phyloP scores from a whole-genome alignment of 192 early-diverging fungal genomes.

The Phycomyces blakesleeanus region DNA sequence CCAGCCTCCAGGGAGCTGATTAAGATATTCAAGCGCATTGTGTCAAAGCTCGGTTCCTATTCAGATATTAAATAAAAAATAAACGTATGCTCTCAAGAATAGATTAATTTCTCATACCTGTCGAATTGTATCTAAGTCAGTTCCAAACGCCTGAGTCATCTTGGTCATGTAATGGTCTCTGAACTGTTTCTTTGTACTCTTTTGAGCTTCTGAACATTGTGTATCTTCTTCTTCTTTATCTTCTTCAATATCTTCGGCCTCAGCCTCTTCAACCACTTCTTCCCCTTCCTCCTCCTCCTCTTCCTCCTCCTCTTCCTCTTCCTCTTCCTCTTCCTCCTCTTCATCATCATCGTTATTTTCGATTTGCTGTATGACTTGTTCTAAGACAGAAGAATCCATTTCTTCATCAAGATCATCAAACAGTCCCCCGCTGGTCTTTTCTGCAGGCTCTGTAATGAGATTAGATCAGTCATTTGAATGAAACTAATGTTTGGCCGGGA shows the following conservation, averaged over 20 bases:
- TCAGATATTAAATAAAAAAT: neutral
- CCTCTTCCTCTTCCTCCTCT: conserved; percentile 7
- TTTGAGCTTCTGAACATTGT: conserved; percentile 3
- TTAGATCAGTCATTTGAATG: neutral
- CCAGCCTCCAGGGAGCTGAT: conserved; percentile 43
- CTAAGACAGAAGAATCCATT: conserved; percentile 19
- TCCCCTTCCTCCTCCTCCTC: neutral
- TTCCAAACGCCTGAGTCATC: conserved; percentile 39
- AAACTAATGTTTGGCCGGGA: neutral
- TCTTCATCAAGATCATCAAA: conserved; percentile 29
- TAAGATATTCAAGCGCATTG: conserved; percentile 29
- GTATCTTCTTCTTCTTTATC: conserved; percentile 4
- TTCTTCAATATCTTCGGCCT: conserved; percentile 1
- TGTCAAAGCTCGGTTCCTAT: conserved; percentile 30
- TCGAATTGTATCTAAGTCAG: conserved; percentile 35
- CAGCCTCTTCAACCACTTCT: neutral
- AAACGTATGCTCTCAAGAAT: neutral
- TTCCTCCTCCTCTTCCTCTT: neutral
- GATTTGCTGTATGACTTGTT: conserved; percentile 7
- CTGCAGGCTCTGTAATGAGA: neutral
- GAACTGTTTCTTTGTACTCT: conserved; percentile 23
- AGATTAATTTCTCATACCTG: conserved; percentile 13
- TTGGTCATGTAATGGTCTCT: conserved; percentile 36
- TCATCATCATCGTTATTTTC: conserved; percentile 1
- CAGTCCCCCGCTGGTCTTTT: conserved; percentile 9